These are phyloP conservation scores for Phanerodontia chrysosporium DNA, from an alignment of 768 basidiomycete species.

Conservation along the genomic window DNA sequence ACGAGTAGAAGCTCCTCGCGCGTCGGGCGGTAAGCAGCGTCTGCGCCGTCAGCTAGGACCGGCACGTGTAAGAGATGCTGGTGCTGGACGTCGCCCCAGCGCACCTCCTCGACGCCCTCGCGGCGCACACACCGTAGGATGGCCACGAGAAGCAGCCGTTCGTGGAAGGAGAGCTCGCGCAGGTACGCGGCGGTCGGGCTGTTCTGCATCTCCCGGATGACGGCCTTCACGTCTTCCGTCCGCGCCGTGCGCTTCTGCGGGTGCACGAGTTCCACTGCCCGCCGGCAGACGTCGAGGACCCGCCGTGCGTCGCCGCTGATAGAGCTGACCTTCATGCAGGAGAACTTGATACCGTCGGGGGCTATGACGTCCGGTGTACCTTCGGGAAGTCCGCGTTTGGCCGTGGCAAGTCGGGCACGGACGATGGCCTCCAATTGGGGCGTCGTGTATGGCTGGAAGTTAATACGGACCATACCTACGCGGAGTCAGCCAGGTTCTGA, in stretches of 20 bases:
- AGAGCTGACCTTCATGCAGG: conserved; percentile 70
- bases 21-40: conserved; percentile 55
- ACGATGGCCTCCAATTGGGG: conserved; percentile 82
- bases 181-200: conserved; percentile 86
- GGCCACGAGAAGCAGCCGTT: conserved; percentile 82
- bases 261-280: conserved; percentile 66
- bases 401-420: conserved; percentile 67
- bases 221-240: conserved; percentile 69
- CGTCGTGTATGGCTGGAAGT: conserved; percentile 86
- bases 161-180: conserved; percentile 79
- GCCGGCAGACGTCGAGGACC: conserved; percentile 80
- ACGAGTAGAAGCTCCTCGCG: conserved; percentile 62
- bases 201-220: conserved; percentile 84
- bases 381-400: conserved; percentile 45
- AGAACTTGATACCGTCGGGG: conserved; percentile 76
- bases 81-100: conserved; percentile 75
- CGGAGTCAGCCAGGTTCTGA: not conserved
- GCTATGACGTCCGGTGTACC: conserved; percentile 51
- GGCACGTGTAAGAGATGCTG: conserved; percentile 74
- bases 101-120: conserved; percentile 84
- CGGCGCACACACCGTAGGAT: conserved; percentile 77
- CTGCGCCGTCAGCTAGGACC: conserved; percentile 54
- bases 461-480: conserved; percentile 83
- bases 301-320: conserved; percentile 94
- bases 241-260: conserved; percentile 47